Base-by-base conservation (phyloP, 352 stramenopile genomes). In the Lagenidium sp. region DNA sequence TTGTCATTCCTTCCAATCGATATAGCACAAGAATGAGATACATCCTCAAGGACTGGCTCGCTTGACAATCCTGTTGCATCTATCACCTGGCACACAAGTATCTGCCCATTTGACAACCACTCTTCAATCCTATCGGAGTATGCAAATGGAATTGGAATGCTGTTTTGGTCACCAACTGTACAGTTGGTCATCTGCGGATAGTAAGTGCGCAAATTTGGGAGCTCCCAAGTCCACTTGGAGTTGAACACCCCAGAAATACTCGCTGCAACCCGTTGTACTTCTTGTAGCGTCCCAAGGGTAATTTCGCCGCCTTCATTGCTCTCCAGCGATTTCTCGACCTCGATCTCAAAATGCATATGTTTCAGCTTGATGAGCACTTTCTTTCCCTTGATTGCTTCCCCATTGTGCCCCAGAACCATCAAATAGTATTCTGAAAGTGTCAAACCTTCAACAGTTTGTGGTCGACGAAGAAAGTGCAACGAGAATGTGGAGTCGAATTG, bases 341-440 rank as follows among this genome's bases (percentile, higher is more conserved):
- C 6, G 2, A 45, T 41, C 0, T 25, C 30, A 26, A 55, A 60
- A 20, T 77, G 60, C 1, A 50, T 15, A 6, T 79, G 64, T 4
- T 59, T 49, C 16, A 66, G 44, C 6, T 7, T 25, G 19, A 74
- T 45, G 16, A 41, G 21, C 11, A 63, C 36, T n/a, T 43, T 28
- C 18, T 57, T 51, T n/a, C 55, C 52, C 4, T 50, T 24, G 16
- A 82, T 49, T 8, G 50, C 26, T 46, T 82, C 66, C 20, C 69
- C 66, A 41, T 82, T 82, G 42, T 80, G 69, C 13, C 69, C 66
- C 15, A 75, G 39, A 10, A 80, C 46, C 20, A 37, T 26, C 36
- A 67, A 78, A 15, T 68, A 57, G 18, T 26, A 41, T 20, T 47
- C 53, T 19, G 6, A 20, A 16, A 12, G 24, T 18, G n/a, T 20